These are phyloP conservation scores for Cymbidium sinense DNA, from an alignment of 106 monocot species.

Conservation along the genomic window DNA sequence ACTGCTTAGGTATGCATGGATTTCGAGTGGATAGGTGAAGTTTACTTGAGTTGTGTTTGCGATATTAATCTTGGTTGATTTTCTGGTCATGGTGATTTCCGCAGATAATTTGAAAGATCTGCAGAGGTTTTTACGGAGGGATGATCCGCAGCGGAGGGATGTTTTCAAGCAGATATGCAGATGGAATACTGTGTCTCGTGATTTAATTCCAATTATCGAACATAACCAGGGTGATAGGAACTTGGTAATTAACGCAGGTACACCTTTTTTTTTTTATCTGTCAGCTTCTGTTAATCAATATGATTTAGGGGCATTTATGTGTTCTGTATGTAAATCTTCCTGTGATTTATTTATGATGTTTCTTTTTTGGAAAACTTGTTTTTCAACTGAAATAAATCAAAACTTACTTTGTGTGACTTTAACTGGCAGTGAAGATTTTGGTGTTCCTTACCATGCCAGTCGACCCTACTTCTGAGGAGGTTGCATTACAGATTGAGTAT, in stretches of 20 bases:
- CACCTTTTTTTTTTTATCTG: not conserved
- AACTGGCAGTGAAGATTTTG: slow-evolving; percentile 79
- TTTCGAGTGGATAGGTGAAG: not conserved
- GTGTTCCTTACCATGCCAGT: slow-evolving; percentile 94
- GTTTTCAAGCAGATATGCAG: slow-evolving; percentile 97
- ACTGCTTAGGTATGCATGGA: not conserved
- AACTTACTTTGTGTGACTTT: not conserved
- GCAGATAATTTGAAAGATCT: slow-evolving; percentile 92
- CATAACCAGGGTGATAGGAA: slow-evolving; percentile 49
- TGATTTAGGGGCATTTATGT: too few species aligned
- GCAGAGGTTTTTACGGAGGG: slow-evolving; percentile 78
- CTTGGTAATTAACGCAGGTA: slow-evolving; percentile 63
- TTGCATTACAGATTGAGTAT: slow-evolving; percentile 76
- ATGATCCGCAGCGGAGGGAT: slow-evolving; percentile 52
- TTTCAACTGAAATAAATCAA: not conserved
- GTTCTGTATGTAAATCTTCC: too few species aligned
- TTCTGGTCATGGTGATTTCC: not conserved
- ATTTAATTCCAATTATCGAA: slow-evolving; percentile 75
- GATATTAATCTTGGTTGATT: not conserved
- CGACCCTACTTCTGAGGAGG: slow-evolving; percentile 56
- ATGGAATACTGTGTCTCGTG: slow-evolving; percentile 67
- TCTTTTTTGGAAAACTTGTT: not conserved
- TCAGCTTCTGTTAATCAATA: too few species aligned
- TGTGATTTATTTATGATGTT: not conserved
- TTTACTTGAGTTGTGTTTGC: not conserved